phyloP scores from a whole-genome alignment of 2,329 filamentous ascomycete species.

The Simplicillium sp. region DNA sequence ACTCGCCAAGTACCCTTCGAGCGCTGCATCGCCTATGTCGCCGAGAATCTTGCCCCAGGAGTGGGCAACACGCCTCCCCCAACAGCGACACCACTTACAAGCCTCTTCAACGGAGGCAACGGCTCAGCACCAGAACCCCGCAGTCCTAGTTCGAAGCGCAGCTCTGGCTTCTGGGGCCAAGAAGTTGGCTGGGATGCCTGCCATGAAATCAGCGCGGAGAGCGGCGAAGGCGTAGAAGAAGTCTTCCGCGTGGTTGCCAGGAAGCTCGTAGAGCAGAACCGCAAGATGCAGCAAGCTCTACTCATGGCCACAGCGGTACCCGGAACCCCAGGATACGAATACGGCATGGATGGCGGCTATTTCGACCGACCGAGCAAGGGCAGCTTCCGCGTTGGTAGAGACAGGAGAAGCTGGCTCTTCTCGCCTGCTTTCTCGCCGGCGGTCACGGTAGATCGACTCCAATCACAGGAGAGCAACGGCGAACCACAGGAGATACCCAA shows the following conservation, averaged over 20 bases:
- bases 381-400: conserved; percentile 49
- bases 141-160: conserved; percentile 54
- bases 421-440: conserved; percentile 43
- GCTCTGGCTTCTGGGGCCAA: conserved; percentile 78
- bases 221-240: conserved; percentile 91
- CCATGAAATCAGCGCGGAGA: conserved; percentile 92
- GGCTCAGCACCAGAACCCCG: conserved; percentile 37
- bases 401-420: conserved; percentile 51
- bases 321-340: conserved; percentile 35
- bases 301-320: conserved; percentile 44
- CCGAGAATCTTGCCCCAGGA: conserved; percentile 75
- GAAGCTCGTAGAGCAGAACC: conserved; percentile 55
- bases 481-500: conserved; percentile 10
- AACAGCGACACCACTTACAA: conserved; percentile 38
- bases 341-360: conserved; percentile 36
- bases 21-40: conserved; percentile 89
- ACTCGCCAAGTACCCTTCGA: conserved; percentile 84
- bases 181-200: conserved; percentile 95
- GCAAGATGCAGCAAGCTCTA: conserved; percentile 51
- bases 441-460: conserved; percentile 35
- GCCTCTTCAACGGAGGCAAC: conserved; percentile 17
- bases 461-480: conserved; percentile 13
- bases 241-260: conserved; percentile 68
- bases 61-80: conserved; percentile 57
- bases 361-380: conserved; percentile 39